Conservation (phyloP, 495 filamentous ascomycete species). For the Neurospora sp. region DNA sequence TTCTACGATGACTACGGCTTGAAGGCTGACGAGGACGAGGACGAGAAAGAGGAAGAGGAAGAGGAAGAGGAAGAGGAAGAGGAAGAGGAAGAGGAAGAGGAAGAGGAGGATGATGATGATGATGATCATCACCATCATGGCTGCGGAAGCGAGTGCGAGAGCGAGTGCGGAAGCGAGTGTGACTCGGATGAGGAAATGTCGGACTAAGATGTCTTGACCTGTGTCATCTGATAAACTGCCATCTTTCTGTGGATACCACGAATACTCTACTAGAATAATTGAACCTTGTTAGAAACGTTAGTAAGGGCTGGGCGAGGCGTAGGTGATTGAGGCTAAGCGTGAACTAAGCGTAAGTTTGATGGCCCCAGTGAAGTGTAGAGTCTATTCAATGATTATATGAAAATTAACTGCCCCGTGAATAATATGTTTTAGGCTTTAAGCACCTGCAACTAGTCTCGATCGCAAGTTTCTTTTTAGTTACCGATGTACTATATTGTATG, state of each 20-base stretch:
- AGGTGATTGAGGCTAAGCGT: neutral
- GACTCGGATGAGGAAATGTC: neutral
- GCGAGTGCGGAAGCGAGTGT: neutral
- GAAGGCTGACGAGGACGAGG: constrained; percentile 56
- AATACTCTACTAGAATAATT: neutral
- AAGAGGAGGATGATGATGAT: constrained; percentile 42
- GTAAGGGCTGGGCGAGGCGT: neutral
- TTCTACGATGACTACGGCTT: constrained; percentile 93
- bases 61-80: constrained; percentile 51
- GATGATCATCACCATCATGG: constrained; percentile 11
- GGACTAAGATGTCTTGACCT: neutral
- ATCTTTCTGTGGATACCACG: neutral
- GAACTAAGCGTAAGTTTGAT: neutral
- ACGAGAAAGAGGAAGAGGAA: constrained; percentile 52
- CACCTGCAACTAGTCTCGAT: neutral
- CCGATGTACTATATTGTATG: neutral
- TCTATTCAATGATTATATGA: neutral
- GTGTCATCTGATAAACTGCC: neutral
- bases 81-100: constrained; percentile 52
- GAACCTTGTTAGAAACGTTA: neutral
- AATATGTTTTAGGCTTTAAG: neutral
- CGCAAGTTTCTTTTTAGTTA: neutral
- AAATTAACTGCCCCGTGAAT: neutral
- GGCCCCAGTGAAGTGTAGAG: neutral
- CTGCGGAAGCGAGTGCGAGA: neutral